A percentile compares a stretch with the other conserved stretches of the same genome.
Conservation (phyloP, 345 rosid genomes). For the Aquilaria yunnanensis region DNA sequence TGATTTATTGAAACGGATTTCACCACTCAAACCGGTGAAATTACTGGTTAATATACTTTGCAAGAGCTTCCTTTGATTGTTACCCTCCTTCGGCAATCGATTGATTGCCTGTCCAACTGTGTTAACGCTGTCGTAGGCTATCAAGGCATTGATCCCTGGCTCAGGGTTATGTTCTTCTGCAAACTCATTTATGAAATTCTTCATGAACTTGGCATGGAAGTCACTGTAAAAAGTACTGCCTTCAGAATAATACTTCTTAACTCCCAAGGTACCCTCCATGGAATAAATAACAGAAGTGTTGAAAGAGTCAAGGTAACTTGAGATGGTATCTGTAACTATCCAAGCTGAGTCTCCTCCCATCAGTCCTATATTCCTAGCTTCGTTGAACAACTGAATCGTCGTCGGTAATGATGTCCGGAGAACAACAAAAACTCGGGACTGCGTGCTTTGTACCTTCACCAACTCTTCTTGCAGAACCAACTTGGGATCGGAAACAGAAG, state of each 20-base stretch:
- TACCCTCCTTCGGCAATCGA: not conserved
- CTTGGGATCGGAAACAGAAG: slow-evolving; percentile 19
- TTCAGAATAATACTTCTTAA: slow-evolving; percentile 23
- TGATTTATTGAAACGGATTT: slow-evolving; percentile 17
- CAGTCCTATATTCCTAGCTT: slow-evolving; percentile 31
- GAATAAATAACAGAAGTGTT: slow-evolving; percentile 30
- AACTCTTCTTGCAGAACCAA: slow-evolving; percentile 22
- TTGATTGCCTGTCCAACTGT: slow-evolving; percentile 13
- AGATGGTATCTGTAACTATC: slow-evolving; percentile 29
- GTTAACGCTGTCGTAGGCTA: slow-evolving; percentile 38
- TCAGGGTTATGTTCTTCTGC: slow-evolving; percentile 23
- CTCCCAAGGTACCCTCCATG: slow-evolving; percentile 43
- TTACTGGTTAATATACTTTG: slow-evolving; percentile 15
- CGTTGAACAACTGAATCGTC: slow-evolving; percentile 29
- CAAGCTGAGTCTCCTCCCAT: slow-evolving; percentile 36
- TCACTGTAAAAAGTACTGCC: slow-evolving; percentile 6
- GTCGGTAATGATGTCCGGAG: slow-evolving; percentile 33
- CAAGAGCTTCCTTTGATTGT: slow-evolving; percentile 7
- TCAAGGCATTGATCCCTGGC: slow-evolving; percentile 29
- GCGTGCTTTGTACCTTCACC: slow-evolving; percentile 6
- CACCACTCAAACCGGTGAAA: slow-evolving; percentile 39
- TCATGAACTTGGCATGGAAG: slow-evolving; percentile 21
- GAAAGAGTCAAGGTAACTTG: slow-evolving; percentile 28
- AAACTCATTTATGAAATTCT: slow-evolving; percentile 13
- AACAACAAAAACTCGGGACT: slow-evolving; percentile 40